Conservation (phyloP, 345 rosid genomes). For the Euphorbia lathyris region DNA sequence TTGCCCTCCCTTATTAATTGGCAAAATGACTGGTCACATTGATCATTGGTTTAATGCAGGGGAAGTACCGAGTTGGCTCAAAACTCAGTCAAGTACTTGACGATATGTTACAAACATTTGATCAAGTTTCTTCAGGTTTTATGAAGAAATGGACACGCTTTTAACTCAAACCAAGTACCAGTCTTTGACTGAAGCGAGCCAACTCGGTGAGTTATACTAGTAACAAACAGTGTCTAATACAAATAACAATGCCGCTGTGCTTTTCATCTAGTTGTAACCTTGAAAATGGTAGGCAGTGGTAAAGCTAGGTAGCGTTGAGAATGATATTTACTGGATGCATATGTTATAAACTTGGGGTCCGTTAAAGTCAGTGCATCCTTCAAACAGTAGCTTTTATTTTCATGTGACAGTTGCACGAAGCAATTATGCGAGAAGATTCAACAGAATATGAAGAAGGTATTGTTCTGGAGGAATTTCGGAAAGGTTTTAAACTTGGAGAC, state of each 20-base stretch:
- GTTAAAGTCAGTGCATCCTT: neutral
- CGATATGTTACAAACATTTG: conserved; percentile 38
- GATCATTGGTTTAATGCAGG: conserved; percentile 53
- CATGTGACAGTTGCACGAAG: conserved; percentile 74
- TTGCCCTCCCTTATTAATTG: conserved; percentile 12
- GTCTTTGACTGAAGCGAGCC: conserved; percentile 53
- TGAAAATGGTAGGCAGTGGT: neutral
- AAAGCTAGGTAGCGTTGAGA: neutral
- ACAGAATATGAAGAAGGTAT: conserved; percentile 74
- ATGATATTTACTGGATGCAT: neutral
- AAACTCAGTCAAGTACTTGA: conserved; percentile 52
- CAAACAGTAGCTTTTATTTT: neutral
- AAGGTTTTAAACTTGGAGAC: conserved; percentile 80
- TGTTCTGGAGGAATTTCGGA: conserved; percentile 76
- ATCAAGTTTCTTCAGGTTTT: conserved; percentile 51
- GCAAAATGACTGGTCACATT: conserved; percentile 24
- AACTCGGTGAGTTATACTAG: conserved; percentile 42
- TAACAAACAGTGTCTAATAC: conserved; percentile 1
- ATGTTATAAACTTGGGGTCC: neutral
- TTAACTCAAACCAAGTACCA: conserved; percentile 38
- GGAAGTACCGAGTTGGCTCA: conserved; percentile 54
- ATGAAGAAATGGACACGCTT: conserved; percentile 52
- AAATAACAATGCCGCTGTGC: conserved; percentile 1
- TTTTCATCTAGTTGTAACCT: neutral
- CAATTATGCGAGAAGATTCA: conserved; percentile 90